Conservation (phyloP, 2,329 filamentous ascomycete genomes). For the Aspergillus flavus region DNA sequence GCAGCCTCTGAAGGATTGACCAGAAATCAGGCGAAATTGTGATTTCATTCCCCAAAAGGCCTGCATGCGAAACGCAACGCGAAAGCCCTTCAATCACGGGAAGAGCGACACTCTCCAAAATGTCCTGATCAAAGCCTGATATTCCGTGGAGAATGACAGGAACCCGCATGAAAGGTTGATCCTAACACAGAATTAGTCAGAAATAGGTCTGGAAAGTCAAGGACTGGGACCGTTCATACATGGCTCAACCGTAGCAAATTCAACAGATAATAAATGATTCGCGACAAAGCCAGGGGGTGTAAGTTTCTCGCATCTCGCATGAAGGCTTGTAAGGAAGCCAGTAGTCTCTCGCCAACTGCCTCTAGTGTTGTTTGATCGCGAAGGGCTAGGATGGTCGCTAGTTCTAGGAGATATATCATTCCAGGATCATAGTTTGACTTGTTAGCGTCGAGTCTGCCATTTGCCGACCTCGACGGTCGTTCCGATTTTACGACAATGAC, state of each 20-base stretch:
- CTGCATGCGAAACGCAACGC: conserved; percentile 75
- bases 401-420: conserved; percentile 86
- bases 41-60: conserved; percentile 82
- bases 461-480: conserved; percentile 62
- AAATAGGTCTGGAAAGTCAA: neutral
- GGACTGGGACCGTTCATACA: conserved; percentile 53
- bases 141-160: conserved; percentile 91
- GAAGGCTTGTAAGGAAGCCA: conserved; percentile 77
- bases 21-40: conserved; percentile 98
- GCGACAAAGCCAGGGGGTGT: conserved; percentile 80
- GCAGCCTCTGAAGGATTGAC: conserved; percentile 79
- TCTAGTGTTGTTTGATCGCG: conserved; percentile 73
- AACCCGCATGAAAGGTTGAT: conserved; percentile 87
- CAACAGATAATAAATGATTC: conserved; percentile 84
- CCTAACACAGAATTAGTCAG: conserved; percentile 51
- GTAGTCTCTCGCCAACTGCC: conserved; percentile 74
- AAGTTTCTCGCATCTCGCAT: conserved; percentile 77
- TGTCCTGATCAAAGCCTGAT: conserved; percentile 78
- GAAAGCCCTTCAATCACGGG: conserved; percentile 78
- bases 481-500: conserved; percentile 93
- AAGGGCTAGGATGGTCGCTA: conserved; percentile 80
- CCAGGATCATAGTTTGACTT: conserved; percentile 78
- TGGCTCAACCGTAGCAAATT: conserved; percentile 81
- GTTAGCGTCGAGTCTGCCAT: conserved; percentile 57
- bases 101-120: conserved; percentile 73